Base-by-base conservation (phyloP, 352 stramenopile genomes). In the Phytopythium mirpurense region DNA sequence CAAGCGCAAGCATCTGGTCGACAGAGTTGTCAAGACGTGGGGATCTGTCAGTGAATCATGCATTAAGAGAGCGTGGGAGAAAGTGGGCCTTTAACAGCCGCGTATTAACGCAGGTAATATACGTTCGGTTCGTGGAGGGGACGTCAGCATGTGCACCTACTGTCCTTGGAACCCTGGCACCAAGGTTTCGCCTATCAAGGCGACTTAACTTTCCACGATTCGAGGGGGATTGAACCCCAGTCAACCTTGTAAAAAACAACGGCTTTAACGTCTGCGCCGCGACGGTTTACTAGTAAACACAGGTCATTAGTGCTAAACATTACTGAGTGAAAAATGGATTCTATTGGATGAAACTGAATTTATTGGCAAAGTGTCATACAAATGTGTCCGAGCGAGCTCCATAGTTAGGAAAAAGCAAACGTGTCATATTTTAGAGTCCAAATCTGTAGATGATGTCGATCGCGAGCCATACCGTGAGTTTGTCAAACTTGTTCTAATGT, bases 101-200 rank as follows among this genome's bases (percentile, higher is more conserved):
- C 12, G n/a, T 3, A 26, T 8, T 21, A 26, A 24, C 12, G 12
- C 37, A 21, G 14, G n/a, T 4, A 21, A 21, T 41, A n/a, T 8
- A 41, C 8, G 35, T 21, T 7, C 18, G 35, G 14, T 21, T 43
- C 9, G 12, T 55, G 49, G 49, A 47, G 36, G 36, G 18, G 36
- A 47, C 37, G 35, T 55, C 35, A 48, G 49, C 27, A 48, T 40
- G 49, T 55, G 35, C 49, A 55, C 49, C 37, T 40, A 55, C 35
- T 37, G 49, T 27, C 38, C 49, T 55, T 55, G 34, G 49, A 47
- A 55, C 37, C 49, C 49, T 26, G 36, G 26, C 49, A 55, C 49
- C 49, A 55, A 55, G 15, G 31, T 43, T 41, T 38, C 18, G 16
- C 46, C n/a, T 16, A 88, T 96, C 68, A 52, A 31, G 19, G 46